These are phyloP conservation scores for Larix kaempferi DNA, from an alignment of 75 land plant species.

Conservation along the genomic window DNA sequence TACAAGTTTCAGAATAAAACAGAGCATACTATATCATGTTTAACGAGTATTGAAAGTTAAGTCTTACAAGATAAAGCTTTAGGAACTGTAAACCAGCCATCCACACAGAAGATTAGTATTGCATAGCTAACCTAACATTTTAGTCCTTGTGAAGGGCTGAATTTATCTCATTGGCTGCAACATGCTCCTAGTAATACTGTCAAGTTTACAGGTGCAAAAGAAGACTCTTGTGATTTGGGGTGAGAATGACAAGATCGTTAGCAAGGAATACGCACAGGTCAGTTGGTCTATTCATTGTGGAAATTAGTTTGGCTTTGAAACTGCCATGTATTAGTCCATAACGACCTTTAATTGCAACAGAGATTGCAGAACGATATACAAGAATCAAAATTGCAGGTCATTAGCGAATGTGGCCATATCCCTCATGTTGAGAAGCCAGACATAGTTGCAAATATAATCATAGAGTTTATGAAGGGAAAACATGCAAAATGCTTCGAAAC, in stretches of 20 bases:
- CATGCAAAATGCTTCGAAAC: not conserved
- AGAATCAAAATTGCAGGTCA: slow-evolving; percentile 33
- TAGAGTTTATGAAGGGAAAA: slow-evolving; percentile 37
- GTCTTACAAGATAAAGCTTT: not conserved
- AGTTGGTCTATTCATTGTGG: slow-evolving; percentile 13
- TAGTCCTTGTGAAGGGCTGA: not conserved
- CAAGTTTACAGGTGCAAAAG: slow-evolving; percentile 57
- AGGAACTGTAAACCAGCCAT: not conserved
- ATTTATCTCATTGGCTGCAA: not conserved
- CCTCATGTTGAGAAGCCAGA: slow-evolving; percentile 88
- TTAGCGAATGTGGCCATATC: slow-evolving; percentile 74
- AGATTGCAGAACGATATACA: slow-evolving; percentile 60
- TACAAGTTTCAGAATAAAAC: not conserved
- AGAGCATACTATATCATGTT: not conserved
- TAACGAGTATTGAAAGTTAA: not conserved
- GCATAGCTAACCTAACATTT: not conserved
- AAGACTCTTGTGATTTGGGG: slow-evolving; percentile 96
- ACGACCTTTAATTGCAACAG: slow-evolving; percentile 34
- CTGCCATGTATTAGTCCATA: not conserved
- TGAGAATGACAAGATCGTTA: slow-evolving; percentile 75
- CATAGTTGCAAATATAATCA: slow-evolving; percentile 41
- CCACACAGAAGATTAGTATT: not conserved
- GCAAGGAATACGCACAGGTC: slow-evolving; percentile 64
- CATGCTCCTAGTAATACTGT: not conserved
- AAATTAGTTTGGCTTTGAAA: not conserved